These are phyloP conservation scores for Dendrothele bispora DNA, from an alignment of 768 basidiomycete species.

Conservation along the genomic window DNA sequence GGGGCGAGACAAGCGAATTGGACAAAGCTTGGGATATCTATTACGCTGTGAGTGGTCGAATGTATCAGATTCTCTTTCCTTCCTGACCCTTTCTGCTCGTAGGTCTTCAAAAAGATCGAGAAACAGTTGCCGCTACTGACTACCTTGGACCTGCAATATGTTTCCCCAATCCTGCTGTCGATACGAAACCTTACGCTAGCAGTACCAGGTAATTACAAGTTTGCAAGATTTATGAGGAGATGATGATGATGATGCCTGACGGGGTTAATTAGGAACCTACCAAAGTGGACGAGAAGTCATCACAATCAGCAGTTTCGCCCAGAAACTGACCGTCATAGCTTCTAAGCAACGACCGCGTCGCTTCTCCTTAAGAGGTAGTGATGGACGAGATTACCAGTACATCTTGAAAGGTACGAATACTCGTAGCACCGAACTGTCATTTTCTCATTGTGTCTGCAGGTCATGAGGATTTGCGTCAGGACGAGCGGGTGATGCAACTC, in stretches of 20 bases:
- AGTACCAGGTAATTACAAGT: constrained; percentile 74
- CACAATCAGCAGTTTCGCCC: constrained; percentile 79
- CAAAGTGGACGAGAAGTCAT: constrained; percentile 84
- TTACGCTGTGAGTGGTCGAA: constrained; percentile 66
- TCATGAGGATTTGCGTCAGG: constrained; percentile 98
- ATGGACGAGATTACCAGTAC: constrained; percentile 93
- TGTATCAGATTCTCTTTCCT: not conserved
- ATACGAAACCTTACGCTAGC: constrained; percentile 90
- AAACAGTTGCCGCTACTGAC: constrained; percentile 89
- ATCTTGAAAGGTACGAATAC: constrained; percentile 71
- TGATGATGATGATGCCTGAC: not conserved
- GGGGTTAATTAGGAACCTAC: constrained; percentile 78
- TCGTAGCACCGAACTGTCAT: not conserved
- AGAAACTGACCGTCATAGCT: constrained; percentile 89
- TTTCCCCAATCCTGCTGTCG: constrained; percentile 88
- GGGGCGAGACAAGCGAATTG: constrained; percentile 85
- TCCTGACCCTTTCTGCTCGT: not conserved
- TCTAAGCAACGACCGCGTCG: constrained; percentile 97
- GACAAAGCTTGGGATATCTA: constrained; percentile 99
- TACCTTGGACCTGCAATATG: constrained; percentile 93
- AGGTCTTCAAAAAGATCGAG: constrained; percentile 97
- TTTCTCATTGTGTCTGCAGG: constrained; percentile 45
- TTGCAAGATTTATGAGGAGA: too few species aligned
- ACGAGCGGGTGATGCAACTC: constrained; percentile 98
- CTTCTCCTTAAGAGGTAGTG: constrained; percentile 82